Base-by-base conservation (phyloP, 2,329 filamentous ascomycete genomes). In the Xylariaceae sp. region DNA sequence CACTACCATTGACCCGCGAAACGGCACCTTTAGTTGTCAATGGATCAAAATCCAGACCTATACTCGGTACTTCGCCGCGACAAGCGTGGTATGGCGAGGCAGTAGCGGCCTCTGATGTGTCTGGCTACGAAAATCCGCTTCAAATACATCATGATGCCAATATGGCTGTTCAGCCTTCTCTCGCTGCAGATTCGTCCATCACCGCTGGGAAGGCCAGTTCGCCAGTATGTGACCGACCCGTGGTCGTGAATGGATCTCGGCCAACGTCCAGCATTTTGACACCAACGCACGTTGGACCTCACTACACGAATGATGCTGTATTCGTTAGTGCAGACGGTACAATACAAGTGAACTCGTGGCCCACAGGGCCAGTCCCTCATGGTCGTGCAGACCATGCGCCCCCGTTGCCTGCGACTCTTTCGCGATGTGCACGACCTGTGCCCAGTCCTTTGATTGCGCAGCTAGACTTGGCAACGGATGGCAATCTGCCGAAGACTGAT, bases 401-500 rank as follows among this genome's bases (percentile, higher is more conserved):
- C 18, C 55, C 35, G 9, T 51, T 61, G 6, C 58, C 67, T 7
- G 56, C 57, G 37, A 51, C 39, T 5, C 59, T 68, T 30, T 66
- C 64, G 52, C 66, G 68, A 39, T 69, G 70, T 45, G 64, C 76
- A 59, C 76, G 78, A 9, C 74, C 77, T 56, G 73, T 76, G 23
- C 79, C 80, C 49, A 81, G 74, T 60, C 77, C 77, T 18, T 72
- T 77, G 2, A 82, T 84, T 61, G 81, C 82, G 11, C 80, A 82
- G 5, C 72, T 85, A 15, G 82, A 85, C 65, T 75, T 85, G 11
- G 82, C 82, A 1, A 78, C 80, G 45, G 75, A 77, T 2, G 77
- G 79, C 37, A 74, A 74, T 18, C 66, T 76, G 9, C 72, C 74
- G 55, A 69, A 72, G 3, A 72, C 75, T 7, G 81, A 83, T 7